phyloP scores from a whole-genome alignment of 371 early-diverging fungal genomes.

The Syncephalastrum contaminatum region DNA sequence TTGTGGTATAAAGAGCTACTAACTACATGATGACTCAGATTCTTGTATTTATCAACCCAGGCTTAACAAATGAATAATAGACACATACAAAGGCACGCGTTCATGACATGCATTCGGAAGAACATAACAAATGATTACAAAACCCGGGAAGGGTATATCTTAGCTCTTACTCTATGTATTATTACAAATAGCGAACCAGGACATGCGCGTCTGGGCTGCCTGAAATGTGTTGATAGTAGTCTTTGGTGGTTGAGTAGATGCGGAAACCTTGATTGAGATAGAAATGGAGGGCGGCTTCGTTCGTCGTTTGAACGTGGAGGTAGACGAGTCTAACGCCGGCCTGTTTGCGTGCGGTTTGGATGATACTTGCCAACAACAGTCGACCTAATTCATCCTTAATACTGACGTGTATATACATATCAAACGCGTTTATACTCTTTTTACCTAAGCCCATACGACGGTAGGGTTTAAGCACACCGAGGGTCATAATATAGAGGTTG shows the following conservation, averaged over 20 bases:
- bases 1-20: too few relatives aligned
- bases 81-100: too few relatives aligned
- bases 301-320: slow-evolving; percentile 85
- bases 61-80: too few relatives aligned
- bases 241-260: slow-evolving; percentile 50
- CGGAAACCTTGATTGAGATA: slow-evolving; percentile 78
- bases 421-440: neutral
- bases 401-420: neutral
- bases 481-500: slow-evolving; percentile 46
- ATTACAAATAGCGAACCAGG: too few relatives aligned
- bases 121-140: too few relatives aligned
- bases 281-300: slow-evolving; percentile 77
- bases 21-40: too few relatives aligned
- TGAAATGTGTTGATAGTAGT: slow-evolving; percentile 79
- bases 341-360: slow-evolving; percentile 35
- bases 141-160: too few relatives aligned
- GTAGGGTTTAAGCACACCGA: slow-evolving; percentile 82
- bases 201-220: slow-evolving; percentile 30
- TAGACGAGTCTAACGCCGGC: slow-evolving; percentile 52
- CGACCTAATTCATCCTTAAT: slow-evolving; percentile 38
- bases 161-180: too few relatives aligned
- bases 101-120: too few relatives aligned
- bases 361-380: slow-evolving; percentile 49
- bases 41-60: too few relatives aligned
- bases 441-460: slow-evolving; percentile 75